phyloP scores from a whole-genome alignment of 257 asterid genomes.

The Solanum phureja region DNA sequence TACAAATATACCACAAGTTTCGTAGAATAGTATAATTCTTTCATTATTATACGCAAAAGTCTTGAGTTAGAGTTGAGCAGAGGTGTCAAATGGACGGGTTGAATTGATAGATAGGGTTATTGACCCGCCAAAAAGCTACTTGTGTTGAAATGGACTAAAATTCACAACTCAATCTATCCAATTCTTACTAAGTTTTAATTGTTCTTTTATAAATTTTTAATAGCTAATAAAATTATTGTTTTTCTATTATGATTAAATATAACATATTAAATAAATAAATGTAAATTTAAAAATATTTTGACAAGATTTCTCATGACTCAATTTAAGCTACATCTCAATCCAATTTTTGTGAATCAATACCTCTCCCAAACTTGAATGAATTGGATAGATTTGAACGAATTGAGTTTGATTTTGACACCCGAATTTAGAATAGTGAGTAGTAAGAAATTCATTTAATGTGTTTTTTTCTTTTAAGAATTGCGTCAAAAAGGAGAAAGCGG shows the following conservation, averaged over 20 bases:
- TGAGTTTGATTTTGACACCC: neutral
- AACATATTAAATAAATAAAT: too few relatives aligned
- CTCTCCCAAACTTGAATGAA: too few relatives aligned
- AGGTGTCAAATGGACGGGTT: too few relatives aligned
- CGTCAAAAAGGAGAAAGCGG: neutral
- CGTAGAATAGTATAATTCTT: neutral
- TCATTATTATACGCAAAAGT: neutral
- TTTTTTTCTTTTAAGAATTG: neutral
- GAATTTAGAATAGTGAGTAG: neutral
- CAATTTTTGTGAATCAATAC: neutral
- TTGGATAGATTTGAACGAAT: neutral
- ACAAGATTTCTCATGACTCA: neutral
- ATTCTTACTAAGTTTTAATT: neutral
- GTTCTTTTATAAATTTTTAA: too few relatives aligned
- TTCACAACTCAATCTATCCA: too few relatives aligned
- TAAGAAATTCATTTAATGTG: neutral
- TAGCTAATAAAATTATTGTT: too few relatives aligned
- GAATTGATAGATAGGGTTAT: too few relatives aligned
- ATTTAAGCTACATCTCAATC: neutral
- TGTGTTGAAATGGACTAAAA: neutral
- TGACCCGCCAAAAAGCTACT: neutral
- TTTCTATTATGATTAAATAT: too few relatives aligned
- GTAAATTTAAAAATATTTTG: too few relatives aligned
- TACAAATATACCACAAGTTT: neutral
- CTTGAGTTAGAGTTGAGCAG: neutral